Percentiles rank a stretch among this genome's conserved stretches.
These are phyloP conservation scores for Rhodotorula sp. DNA, from an alignment of 1,284 basidiomycete species.

Conservation along the genomic window DNA sequence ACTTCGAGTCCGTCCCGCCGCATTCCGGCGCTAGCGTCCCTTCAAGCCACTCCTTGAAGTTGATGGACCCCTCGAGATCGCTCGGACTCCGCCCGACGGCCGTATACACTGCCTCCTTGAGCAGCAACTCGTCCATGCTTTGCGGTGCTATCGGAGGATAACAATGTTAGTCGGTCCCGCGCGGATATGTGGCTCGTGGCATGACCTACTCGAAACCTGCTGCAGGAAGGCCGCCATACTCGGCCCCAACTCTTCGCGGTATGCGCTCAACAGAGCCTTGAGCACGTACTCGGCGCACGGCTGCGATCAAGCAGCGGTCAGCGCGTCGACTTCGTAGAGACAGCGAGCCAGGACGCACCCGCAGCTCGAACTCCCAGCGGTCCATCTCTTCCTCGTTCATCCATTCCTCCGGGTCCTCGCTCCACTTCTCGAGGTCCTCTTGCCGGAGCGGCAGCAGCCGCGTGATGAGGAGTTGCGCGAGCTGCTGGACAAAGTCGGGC, in stretches of 20 bases:
- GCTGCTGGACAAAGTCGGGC: constrained; percentile 14
- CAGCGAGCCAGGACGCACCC: constrained; percentile 22
- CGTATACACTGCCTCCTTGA: constrained; percentile 46
- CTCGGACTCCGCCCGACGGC: constrained; percentile 39
- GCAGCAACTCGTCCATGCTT: constrained; percentile 30
- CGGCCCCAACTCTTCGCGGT: constrained; percentile 32
- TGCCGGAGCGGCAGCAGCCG: constrained; percentile 37
- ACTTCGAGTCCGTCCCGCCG: constrained; percentile 34
- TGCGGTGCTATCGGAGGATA: constrained; percentile 20
- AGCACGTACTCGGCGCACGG: constrained; percentile 43
- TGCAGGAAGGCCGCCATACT: constrained; percentile 17
- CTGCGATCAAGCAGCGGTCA: not conserved
- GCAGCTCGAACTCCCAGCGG: constrained; percentile 44
- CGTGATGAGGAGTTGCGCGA: constrained; percentile 30
- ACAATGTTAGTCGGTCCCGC: not conserved
- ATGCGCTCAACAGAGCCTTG: constrained; percentile 33
- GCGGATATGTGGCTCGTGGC: not conserved
- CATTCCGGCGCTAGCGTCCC: constrained; percentile 34
- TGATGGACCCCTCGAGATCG: constrained; percentile 28
- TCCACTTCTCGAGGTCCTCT: constrained; percentile 43
- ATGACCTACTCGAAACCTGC: constrained; percentile 20
- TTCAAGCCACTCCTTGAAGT: constrained; percentile 38
- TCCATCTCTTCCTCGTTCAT: constrained; percentile 46
- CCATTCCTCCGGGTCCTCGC: constrained; percentile 46
- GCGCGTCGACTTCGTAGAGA: too few relatives aligned